These are phyloP conservation scores for Botryotinia narcissicola DNA, from an alignment of 2,329 filamentous ascomycete species.

Conservation along the genomic window DNA sequence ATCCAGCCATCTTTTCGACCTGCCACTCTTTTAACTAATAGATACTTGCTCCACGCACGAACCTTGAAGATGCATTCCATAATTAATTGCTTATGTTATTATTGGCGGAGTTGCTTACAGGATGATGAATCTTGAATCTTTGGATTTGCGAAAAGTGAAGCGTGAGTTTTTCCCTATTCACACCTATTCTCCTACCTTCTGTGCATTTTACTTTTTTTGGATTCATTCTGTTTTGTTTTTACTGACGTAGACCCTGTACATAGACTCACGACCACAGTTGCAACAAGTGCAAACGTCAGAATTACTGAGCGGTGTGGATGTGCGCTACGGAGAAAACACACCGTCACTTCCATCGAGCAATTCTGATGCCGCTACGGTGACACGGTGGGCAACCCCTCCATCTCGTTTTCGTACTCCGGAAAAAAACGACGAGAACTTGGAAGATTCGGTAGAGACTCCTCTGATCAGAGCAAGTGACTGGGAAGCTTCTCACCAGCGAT, in stretches of 20 bases:
- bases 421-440: slow-evolving; percentile 1
- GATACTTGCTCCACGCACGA: slow-evolving; percentile 8
- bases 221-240: slow-evolving; percentile 19
- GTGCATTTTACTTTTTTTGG: neutral
- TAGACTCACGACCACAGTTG: slow-evolving; percentile 32
- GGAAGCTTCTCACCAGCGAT: neutral
- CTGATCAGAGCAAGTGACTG: neutral
- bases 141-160: slow-evolving; percentile 30
- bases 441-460: slow-evolving; percentile 21
- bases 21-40: slow-evolving; percentile 15
- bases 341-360: slow-evolving; percentile 31
- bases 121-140: slow-evolving; percentile 34
- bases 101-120: slow-evolving; percentile 21
- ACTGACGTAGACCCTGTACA: slow-evolving; percentile 24
- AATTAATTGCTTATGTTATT: slow-evolving; percentile 31
- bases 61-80: slow-evolving; percentile 34
- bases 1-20: slow-evolving; percentile 18
- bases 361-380: slow-evolving; percentile 31
- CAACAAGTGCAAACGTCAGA: slow-evolving; percentile 28
- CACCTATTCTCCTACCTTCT: neutral
- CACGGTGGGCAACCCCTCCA: slow-evolving; percentile 34
- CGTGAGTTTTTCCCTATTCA: slow-evolving; percentile 27
- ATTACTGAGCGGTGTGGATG: slow-evolving; percentile 27
- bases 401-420: slow-evolving; percentile 18
- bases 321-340: slow-evolving; percentile 25